Evolutionary conservation across 2,329 filamentous ascomycete species (phyloP).

Genomic region (Setomelanomma holmii): DNA sequence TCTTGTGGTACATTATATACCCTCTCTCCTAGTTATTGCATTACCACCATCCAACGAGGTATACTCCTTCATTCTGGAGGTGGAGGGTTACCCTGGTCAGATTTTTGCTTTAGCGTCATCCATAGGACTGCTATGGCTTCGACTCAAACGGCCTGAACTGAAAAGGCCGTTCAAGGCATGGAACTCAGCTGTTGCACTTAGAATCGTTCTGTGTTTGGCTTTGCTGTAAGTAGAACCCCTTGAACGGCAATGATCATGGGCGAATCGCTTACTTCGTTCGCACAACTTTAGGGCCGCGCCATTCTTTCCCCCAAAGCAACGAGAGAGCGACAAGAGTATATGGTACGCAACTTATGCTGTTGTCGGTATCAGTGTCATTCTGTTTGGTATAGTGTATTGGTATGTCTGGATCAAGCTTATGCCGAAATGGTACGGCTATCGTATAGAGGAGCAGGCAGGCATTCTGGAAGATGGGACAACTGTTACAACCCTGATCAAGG

Average conservation of each 20-base stretch:
- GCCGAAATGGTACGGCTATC: constrained; percentile 66
- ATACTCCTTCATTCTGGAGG: constrained; percentile 76
- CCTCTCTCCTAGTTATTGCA: constrained; percentile 70
- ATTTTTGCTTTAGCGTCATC: constrained; percentile 66
- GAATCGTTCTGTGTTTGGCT: constrained; percentile 61
- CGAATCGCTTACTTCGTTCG: not conserved
- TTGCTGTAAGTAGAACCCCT: constrained; percentile 50
- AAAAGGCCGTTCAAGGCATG: constrained; percentile 71
- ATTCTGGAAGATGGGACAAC: constrained; percentile 71
- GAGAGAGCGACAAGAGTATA: constrained; percentile 36
- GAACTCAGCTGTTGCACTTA: constrained; percentile 64
- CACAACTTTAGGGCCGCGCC: constrained; percentile 56
- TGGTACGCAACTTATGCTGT: constrained; percentile 63
- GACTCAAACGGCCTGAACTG: constrained; percentile 65
- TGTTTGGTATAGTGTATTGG: constrained; percentile 71
- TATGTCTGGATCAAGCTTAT: constrained; percentile 69
- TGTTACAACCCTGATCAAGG: constrained; percentile 64
- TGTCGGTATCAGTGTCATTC: constrained; percentile 59
- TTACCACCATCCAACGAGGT: constrained; percentile 70
- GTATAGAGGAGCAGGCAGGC: constrained; percentile 66
- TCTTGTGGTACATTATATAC: constrained; percentile 72
- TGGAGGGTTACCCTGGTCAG: constrained; percentile 72
- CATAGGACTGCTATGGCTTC: constrained; percentile 66
- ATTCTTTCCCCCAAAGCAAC: constrained; percentile 64
- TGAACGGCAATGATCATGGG: not conserved